Evolutionary conservation across 805 yeast species (phyloP).

Genomic region (Myxozyma neglecta): DNA sequence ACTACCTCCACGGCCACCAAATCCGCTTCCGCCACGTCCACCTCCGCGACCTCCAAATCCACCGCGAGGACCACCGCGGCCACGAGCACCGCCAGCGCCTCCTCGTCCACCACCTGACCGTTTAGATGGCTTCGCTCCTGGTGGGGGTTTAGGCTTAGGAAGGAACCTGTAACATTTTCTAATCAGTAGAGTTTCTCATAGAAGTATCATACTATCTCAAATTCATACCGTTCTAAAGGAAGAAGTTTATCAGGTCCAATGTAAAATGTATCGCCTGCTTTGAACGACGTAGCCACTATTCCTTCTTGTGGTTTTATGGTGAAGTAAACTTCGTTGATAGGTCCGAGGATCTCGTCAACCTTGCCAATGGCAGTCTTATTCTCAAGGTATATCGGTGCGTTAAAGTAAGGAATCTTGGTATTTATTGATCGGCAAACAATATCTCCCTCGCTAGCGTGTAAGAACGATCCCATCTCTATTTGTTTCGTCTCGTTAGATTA

Average conservation of each 20-base stretch:
- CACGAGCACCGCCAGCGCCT: conserved; percentile 37
- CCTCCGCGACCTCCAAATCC: conserved; percentile 34
- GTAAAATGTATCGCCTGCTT: conserved; percentile 92
- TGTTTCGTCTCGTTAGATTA: neutral
- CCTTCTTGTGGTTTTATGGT: conserved; percentile 96
- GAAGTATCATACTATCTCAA: neutral
- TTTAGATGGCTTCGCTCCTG: conserved; percentile 57
- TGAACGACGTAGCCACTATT: conserved; percentile 89
- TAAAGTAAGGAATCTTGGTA: conserved; percentile 93
- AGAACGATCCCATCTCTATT: conserved; percentile 86
- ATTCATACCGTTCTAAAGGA: conserved; percentile 74
- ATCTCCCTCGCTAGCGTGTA: conserved; percentile 95
- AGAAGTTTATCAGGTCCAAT: conserved; percentile 93
- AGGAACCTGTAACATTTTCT: conserved; percentile 49
- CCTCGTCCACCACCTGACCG: conserved; percentile 42
- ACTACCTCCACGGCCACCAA: conserved; percentile 37
- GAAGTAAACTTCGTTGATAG: conserved; percentile 95
- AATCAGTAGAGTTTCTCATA: neutral
- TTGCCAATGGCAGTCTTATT: conserved; percentile 96
- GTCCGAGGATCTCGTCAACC: conserved; percentile 97
- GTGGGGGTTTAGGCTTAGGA: conserved; percentile 89
- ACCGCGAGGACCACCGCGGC: conserved; percentile 43
- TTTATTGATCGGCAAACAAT: conserved; percentile 94
- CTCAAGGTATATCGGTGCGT: conserved; percentile 96
- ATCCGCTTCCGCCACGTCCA: conserved; percentile 45